Percentiles rank a stretch among this genome's conserved stretches.
phyloP scores from a whole-genome alignment of 140 eudicot genomes.

The Senecio squalidus region DNA sequence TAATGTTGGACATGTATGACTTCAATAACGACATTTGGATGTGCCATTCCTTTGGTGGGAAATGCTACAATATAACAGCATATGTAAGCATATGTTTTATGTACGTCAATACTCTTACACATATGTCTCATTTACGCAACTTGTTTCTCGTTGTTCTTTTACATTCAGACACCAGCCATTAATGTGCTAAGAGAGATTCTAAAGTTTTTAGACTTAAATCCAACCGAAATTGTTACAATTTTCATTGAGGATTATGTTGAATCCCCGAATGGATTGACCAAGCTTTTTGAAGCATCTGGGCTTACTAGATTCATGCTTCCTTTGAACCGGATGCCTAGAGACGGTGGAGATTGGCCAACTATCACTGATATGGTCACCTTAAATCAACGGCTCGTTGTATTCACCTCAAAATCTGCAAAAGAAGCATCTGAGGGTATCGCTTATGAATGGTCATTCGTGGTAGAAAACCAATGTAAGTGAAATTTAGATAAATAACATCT shows the following conservation, averaged over 20 bases:
- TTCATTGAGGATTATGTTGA: slow-evolving; percentile 75
- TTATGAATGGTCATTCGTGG: slow-evolving; percentile 67
- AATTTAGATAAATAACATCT: neutral
- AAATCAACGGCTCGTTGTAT: slow-evolving; percentile 72
- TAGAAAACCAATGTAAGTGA: slow-evolving; percentile 78
- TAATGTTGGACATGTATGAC: slow-evolving; percentile 91
- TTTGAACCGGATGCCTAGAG: slow-evolving; percentile 53
- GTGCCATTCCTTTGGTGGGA: slow-evolving; percentile 72
- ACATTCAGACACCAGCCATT: slow-evolving; percentile 69
- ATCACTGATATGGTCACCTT: slow-evolving; percentile 57
- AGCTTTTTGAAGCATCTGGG: slow-evolving; percentile 55
- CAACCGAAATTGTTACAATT: slow-evolving; percentile 65
- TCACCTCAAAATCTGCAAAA: slow-evolving; percentile 52
- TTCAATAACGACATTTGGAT: slow-evolving; percentile 73
- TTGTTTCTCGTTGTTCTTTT: slow-evolving; percentile 9
- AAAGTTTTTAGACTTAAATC: slow-evolving; percentile 51
- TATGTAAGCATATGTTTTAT: slow-evolving; percentile 39
- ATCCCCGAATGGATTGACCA: slow-evolving; percentile 45
- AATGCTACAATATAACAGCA: slow-evolving; percentile 64
- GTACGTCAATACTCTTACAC: neutral
- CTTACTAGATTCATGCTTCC: slow-evolving; percentile 57
- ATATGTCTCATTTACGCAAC: slow-evolving; percentile 6
- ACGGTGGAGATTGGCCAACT: slow-evolving; percentile 72
- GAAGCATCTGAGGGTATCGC: slow-evolving; percentile 67
- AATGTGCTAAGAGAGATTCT: slow-evolving; percentile 54